Evolutionary conservation across 2,329 filamentous ascomycete genomes (phyloP), one percentile per base, ranked within the genome.

Genomic region (Fusarium sambucinum): DNA sequence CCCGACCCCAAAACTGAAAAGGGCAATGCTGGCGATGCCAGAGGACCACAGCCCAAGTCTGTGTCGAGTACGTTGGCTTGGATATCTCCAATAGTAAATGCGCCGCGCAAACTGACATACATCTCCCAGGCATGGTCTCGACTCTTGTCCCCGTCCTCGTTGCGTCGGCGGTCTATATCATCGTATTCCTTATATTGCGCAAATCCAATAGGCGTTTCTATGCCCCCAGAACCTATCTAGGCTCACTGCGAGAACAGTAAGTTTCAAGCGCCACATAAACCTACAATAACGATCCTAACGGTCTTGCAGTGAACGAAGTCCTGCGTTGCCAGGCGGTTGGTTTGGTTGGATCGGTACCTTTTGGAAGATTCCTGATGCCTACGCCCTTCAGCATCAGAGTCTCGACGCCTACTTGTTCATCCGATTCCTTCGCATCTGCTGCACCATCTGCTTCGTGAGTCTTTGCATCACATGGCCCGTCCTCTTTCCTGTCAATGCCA

Each of bases 321-420:
- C 86, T 2, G 76, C 80, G 17, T 81, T 89, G 3, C 85, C 87
- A 4, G 80, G 75, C n/a, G 88, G 88, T 42, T 77, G 86, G 51
- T 83, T 90, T 74, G 83, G 85, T 71, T 92, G 90, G 90, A 79
- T 92, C 65, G 78, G 78, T 40, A 81, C 85, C 12, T 89, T 92
- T 78, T 87, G 86, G 80, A 86, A 86, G 71, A 79, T 89, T 46
- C 83, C 85, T 8, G 94, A 97, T 78, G 89, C 89, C 61, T 96
- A 93, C 73, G 86, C 94, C 27, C 86, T 97, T 40, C 91, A 94
- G 71, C 93, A 97, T 79, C 92, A 94, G 77, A 94, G 93, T 4
- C 86, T 98, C 67, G 95, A 98, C 77, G 90, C 91, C 32, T 98
- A 94, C 77, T 87, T 97, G 27, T 93, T 96, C 75, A 86, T 97